phyloP scores from a whole-genome alignment of 805 yeast species.

The Lachancea mirantina region DNA sequence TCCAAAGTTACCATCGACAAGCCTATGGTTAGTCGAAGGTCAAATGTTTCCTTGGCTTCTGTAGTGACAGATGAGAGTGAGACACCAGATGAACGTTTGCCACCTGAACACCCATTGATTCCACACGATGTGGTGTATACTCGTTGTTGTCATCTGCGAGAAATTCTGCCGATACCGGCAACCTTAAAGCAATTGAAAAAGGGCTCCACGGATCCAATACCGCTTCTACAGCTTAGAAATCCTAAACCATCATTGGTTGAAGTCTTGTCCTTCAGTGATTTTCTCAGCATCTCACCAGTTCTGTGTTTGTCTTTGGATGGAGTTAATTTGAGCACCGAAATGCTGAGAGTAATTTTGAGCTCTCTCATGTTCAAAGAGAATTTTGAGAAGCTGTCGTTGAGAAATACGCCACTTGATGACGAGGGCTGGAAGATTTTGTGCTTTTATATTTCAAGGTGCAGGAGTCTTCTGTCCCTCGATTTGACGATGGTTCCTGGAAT shows the following conservation, averaged over 20 bases:
- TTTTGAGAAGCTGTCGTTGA: slow-evolving; percentile 63
- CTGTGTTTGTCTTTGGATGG: slow-evolving; percentile 75
- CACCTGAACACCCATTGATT: slow-evolving; percentile 27
- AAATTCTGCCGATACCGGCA: slow-evolving; percentile 87
- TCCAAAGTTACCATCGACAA: slow-evolving; percentile 36
- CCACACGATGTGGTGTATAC: slow-evolving; percentile 74
- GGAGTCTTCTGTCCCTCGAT: slow-evolving; percentile 51
- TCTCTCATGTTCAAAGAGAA: slow-evolving; percentile 58
- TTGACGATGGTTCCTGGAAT: slow-evolving; percentile 43
- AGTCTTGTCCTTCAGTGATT: slow-evolving; percentile 80
- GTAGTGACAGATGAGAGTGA: slow-evolving; percentile 11
- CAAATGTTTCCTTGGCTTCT: slow-evolving; percentile 22
- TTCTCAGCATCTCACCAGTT: slow-evolving; percentile 77
- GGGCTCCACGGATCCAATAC: slow-evolving; percentile 78
- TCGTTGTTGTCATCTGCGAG: slow-evolving; percentile 87
- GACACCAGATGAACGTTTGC: slow-evolving; percentile 23
- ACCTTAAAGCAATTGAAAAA: slow-evolving; percentile 68
- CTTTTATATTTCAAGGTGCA: slow-evolving; percentile 64
- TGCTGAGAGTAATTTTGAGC: slow-evolving; percentile 61
- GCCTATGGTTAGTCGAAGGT: slow-evolving; percentile 36
- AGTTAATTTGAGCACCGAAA: slow-evolving; percentile 62
- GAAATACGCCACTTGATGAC: slow-evolving; percentile 69
- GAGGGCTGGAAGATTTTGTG: slow-evolving; percentile 80
- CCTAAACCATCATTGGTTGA: slow-evolving; percentile 87
- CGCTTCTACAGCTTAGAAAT: slow-evolving; percentile 66